Evolutionary conservation across 495 filamentous ascomycete genomes (phyloP).

Genomic region (Neurospora terricola): DNA sequence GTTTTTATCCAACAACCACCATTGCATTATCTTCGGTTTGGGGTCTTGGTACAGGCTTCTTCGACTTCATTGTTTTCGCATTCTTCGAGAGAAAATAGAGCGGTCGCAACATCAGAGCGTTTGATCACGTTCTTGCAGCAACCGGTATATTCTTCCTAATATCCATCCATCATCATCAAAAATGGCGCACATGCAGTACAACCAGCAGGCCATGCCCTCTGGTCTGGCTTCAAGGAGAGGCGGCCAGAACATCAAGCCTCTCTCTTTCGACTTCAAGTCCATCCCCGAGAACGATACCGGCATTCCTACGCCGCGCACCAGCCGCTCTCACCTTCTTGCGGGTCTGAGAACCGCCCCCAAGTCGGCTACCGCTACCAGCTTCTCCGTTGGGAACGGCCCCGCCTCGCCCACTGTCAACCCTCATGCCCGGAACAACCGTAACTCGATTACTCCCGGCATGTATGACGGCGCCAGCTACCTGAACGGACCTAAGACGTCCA

Average conservation of each 20-base stretch:
- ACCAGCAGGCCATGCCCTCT: conserved; percentile 64
- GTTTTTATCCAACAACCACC: conserved; percentile 1
- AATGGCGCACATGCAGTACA: conserved; percentile 85
- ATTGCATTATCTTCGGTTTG: conserved; percentile 8
- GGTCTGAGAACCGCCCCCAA: conserved; percentile 90
- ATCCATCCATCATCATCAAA: conserved; percentile 23
- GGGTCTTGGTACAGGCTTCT: conserved; percentile 12
- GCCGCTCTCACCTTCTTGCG: conserved; percentile 87
- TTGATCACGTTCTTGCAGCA: conserved; percentile 21
- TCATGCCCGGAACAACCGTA: conserved; percentile 30
- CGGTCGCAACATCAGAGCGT: conserved; percentile 17
- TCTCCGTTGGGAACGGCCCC: conserved; percentile 50
- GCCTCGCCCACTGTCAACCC: conserved; percentile 41
- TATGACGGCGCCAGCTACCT: conserved; percentile 35
- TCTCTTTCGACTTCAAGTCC: conserved; percentile 60
- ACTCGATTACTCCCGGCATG: conserved; percentile 38
- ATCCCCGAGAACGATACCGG: conserved; percentile 40
- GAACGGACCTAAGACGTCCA: conserved; percentile 43
- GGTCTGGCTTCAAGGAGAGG: conserved; percentile 74
- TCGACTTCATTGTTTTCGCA: conserved; percentile 17
- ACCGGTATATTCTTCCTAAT: conserved; percentile 20
- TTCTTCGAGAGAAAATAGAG: conserved; percentile 24
- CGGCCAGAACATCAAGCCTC: conserved; percentile 74
- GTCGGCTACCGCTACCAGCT: conserved; percentile 55
- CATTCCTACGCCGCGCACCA: conserved; percentile 76